Percentiles rank a stretch among this genome's conserved stretches.
Evolutionary conservation across 148 eudicot genomes (phyloP).

Genomic region (Polygonum aviculare): DNA sequence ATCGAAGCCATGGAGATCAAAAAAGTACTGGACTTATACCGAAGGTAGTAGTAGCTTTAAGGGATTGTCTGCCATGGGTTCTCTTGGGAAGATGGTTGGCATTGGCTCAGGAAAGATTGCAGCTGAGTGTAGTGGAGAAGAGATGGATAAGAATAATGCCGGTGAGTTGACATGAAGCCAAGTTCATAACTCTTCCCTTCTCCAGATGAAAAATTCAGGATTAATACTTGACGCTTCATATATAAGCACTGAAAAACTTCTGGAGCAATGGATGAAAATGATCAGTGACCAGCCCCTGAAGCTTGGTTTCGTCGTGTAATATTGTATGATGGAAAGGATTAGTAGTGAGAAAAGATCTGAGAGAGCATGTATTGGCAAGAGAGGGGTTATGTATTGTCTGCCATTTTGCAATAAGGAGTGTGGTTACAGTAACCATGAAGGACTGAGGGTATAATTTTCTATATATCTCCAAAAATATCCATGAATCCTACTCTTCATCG

Average conservation of each 20-base stretch:
- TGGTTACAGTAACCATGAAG: background rate
- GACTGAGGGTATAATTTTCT: background rate
- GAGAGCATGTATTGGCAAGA: background rate
- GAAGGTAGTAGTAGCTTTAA: slow-evolving; percentile 20
- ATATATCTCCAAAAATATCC: too few relatives aligned
- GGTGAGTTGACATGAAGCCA: background rate
- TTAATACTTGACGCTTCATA: background rate
- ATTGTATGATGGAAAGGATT: background rate
- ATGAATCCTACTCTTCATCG: too few relatives aligned
- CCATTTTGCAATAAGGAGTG: background rate
- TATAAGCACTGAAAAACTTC: background rate
- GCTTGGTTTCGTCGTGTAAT: background rate
- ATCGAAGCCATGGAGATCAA: slow-evolving; percentile 19
- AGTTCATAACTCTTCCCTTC: background rate
- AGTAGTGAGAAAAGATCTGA: background rate
- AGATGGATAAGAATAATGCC: slow-evolving; percentile 10
- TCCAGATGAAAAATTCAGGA: background rate
- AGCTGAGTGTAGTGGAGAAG: slow-evolving; percentile 20
- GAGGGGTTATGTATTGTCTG: background rate
- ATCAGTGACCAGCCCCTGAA: background rate
- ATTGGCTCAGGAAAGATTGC: slow-evolving; percentile 17
- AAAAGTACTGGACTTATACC: slow-evolving; percentile 13
- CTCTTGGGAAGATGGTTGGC: slow-evolving; percentile 26
- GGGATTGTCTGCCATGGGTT: slow-evolving; percentile 19
- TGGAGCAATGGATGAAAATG: background rate